Conservation (phyloP, 148 eudicot species). For the Dysphania ambrosioides region DNA sequence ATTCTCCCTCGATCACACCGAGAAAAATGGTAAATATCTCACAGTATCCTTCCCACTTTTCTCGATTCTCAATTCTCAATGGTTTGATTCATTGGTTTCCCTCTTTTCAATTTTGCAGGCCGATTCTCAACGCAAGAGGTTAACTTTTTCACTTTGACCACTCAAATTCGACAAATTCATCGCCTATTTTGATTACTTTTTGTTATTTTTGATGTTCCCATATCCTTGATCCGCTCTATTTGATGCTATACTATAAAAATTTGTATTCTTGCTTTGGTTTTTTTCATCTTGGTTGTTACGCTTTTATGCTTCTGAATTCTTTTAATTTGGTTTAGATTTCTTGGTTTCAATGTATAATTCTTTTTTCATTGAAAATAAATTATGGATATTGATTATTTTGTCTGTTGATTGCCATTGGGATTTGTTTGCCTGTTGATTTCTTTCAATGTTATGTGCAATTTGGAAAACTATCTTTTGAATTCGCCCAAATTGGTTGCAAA, state of each 20-base stretch:
- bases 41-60: neutral
- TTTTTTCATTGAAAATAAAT: neutral
- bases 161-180: neutral
- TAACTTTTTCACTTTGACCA: neutral
- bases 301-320: too few species aligned
- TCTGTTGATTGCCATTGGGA: neutral
- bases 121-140: conserved; percentile 80
- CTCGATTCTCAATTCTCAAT: neutral
- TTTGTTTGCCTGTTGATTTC: neutral
- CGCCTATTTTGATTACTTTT: neutral
- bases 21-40: conserved; percentile 25
- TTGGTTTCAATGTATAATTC: neutral
- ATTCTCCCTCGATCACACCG: neutral
- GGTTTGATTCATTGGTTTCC: neutral
- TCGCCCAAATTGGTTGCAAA: neutral
- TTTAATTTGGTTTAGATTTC: neutral
- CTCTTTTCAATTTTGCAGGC: conserved; percentile 42
- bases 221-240: neutral
- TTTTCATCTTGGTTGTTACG: too few species aligned
- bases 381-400: neutral
- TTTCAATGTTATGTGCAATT: neutral
- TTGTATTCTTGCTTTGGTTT: too few species aligned
- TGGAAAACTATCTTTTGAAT: neutral
- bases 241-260: neutral
- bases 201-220: neutral